Evolutionary conservation across 1,284 basidiomycete genomes (phyloP), one percentile per base, ranked within the genome.

Genomic region (Melampsora americana): DNA sequence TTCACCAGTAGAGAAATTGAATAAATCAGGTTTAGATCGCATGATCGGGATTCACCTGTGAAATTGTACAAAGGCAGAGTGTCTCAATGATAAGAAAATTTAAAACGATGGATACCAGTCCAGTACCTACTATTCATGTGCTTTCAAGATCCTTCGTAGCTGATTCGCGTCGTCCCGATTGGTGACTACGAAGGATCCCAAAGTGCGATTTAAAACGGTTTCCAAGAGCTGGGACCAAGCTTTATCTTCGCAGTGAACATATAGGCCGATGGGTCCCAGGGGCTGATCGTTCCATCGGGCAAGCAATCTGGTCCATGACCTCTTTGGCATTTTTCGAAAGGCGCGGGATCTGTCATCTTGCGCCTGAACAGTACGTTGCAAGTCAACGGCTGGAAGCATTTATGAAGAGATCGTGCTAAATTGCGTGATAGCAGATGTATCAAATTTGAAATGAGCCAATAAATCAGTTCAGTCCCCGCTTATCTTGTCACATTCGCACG

Each of bases 231-330:
- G 85, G 83, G 77, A 96, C 91, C 73, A 75, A 72, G 85, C 88
- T 42, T 67, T 62, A 20, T 75, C 73, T 35, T 48, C 60, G 66
- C 94, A 87, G 80, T 90, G 90, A 79, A 99, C 89, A 81, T 88
- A 87, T 61, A 86, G 78, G 0, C 94, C 94, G n/a, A 98, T 85
- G 0, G 94, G 93, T 0, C 96, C 96, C 35, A 97, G 83, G 0
- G 95, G 95, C 20, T 81, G 83, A 48, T 89, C 86, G 35, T 48
- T 48, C 46, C 46, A 48, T 11, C 20, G 46, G 46, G n/a, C n/a
- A n/a, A n/a, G n/a, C n/a, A n/a, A n/a, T n/a, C n/a, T n/a, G n/a
- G n/a, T n/a, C n/a, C n/a, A n/a, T n/a, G n/a, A n/a, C n/a, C n/a
- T n/a, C n/a, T n/a, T n/a, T n/a, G n/a, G n/a, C n/a, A n/a, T n/a